Evolutionary conservation across 1,139 yeast genomes (phyloP), one percentile per base, ranked within the genome.

Genomic region (Sugiyamaella grinbergsii): DNA sequence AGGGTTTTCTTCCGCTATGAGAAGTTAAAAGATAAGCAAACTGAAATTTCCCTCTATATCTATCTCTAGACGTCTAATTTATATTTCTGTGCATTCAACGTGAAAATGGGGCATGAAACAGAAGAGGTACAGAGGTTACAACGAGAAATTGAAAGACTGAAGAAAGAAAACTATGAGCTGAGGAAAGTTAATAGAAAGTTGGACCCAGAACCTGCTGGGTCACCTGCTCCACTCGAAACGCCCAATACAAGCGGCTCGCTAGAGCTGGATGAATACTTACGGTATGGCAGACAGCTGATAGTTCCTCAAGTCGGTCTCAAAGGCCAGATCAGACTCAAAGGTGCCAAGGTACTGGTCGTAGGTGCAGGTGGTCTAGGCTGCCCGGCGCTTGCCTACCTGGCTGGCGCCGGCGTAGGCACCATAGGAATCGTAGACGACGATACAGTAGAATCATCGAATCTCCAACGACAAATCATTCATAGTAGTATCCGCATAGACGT

Each of bases 351-450:
- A 0, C 69, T 93, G 28, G 93, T 94, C 0, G 77, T 94, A 6
- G 99, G 99, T 1, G 97, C 97, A 0, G 99, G 98, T 10, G 99
- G 99, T 0, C 74, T 94, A 8, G 98, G 98, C 0, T 85, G 95
- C 58, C 98, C 98, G 0, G 95, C 95, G 0, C 69, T 93, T 45
- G 77, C 87, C 34, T 94, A 94, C 63, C 71, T 94, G 2, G 82
- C 85, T 0, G 96, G 95, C 0, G 86, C 96, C 0, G 98, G 99
- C 1, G 72, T 93, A 40, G 64, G 66, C 20, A 68, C 71, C 2
- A 74, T 93, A 23, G 97, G 97, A 3, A 85, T 94, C 16, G 83
- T 90, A 1, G 99, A 94, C 68, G 80, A 82, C 61, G 99, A 94
- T 67, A 66, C 69, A 0, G 97, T 94, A 0, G 98, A 91, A 58